These are phyloP conservation scores for Phyllosticta citribraziliensis DNA, from an alignment of 2,329 filamentous ascomycete genomes.

Conservation along the genomic window DNA sequence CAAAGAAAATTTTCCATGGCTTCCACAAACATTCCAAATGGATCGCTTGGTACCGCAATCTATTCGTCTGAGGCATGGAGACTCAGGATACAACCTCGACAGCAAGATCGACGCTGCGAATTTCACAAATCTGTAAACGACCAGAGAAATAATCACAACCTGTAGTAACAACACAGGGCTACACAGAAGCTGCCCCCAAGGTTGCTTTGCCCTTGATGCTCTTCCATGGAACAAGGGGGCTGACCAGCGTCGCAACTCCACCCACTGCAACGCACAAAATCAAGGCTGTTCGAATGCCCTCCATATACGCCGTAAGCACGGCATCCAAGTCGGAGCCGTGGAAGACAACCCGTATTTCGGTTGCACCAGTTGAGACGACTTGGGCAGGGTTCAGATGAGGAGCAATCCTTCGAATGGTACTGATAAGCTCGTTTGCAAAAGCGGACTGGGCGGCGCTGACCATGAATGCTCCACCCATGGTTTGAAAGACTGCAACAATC, in stretches of 20 bases:
- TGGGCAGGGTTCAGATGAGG: slow-evolving; percentile 26
- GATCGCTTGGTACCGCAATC: no score
- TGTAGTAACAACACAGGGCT: neutral
- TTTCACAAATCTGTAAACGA: no score
- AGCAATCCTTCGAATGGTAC: slow-evolving; percentile 38
- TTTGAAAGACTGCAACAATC: slow-evolving; percentile 42
- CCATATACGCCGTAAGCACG: slow-evolving; percentile 22
- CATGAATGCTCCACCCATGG: slow-evolving; percentile 55
- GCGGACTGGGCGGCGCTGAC: slow-evolving; percentile 58
- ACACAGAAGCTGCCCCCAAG: neutral
- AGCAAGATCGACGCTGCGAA: no score
- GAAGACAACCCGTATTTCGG: slow-evolving; percentile 18
- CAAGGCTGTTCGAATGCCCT: slow-evolving; percentile 37
- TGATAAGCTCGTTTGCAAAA: slow-evolving; percentile 54
- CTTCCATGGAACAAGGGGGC: neutral
- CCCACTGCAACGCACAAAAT: slow-evolving; percentile 42
- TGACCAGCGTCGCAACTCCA: neutral
- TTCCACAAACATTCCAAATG: neutral
- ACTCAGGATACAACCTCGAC: no score
- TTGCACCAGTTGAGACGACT: slow-evolving; percentile 35
- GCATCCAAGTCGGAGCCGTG: neutral
- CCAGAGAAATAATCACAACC: no score
- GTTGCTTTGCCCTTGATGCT: neutral
- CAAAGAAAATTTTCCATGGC: neutral
- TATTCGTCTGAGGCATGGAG: no score